Base-by-base conservation (phyloP, 306 rosid species). In the Comarum palustre region DNA sequence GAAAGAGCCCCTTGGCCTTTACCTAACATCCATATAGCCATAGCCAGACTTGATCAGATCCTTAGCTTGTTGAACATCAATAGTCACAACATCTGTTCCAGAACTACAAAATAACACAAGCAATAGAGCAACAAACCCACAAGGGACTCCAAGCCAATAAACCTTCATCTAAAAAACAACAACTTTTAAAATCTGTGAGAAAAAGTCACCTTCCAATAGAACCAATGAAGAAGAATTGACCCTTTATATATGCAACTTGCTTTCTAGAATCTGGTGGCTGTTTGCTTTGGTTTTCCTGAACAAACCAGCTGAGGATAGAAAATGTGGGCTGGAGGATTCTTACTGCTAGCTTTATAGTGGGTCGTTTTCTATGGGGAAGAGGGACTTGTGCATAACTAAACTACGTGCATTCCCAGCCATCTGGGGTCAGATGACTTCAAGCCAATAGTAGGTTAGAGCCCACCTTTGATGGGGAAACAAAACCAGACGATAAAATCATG, bases 1-100 rank as follows among this genome's bases (percentile, higher is more conserved):
- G 24, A 59, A 19, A n/a, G 58, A 29, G 4, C 19, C 31, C 14
- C 59, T 13, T 76, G 62, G 16, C 34, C 39, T 58, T 59, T 59
- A 89, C 97, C 98, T 88, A 64, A 91, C 91, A 78, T 94, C 98
- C 3, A 94, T 80, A 84, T 85, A 91, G 16, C 72, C 71, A 73
- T 90, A 58, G 74, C 96, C 95, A 22, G 87, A 80, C 4, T 83
- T 82, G 66, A 88, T 72, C 15, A 91, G 84, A 63, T 52, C 78
- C 75, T 78, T 86, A 39, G 96, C 97, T 20, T 74, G 75, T 3
- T 38, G 78, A 31, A 89, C 95, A 82, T 94, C 85, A 71, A 94
- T 17, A 31, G 97, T 88, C 41, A 85, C 87, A 72, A 85, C 86
- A 69, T 86, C 84, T 6, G 81, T 57, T 19, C 78, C 79, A 20